phyloP scores from a whole-genome alignment of 441 rosid species.

The Adansonia gregorii region DNA sequence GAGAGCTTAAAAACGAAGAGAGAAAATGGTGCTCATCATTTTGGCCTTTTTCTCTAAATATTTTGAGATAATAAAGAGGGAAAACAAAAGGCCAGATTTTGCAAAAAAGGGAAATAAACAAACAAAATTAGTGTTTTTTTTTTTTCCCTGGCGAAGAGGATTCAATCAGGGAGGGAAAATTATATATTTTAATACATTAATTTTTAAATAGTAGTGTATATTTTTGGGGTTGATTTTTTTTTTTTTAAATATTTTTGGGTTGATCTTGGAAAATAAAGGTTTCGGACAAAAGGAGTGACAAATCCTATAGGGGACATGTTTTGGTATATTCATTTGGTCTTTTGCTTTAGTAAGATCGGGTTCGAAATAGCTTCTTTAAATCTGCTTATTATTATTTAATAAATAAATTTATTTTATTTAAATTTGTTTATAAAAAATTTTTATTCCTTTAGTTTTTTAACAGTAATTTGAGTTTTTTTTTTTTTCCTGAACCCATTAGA shows the following conservation, averaged over 20 bases:
- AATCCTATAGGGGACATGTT: not conserved
- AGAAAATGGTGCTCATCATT: slow-evolving; percentile 38
- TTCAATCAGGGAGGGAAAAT: slow-evolving; percentile 27
- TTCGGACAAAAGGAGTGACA: not conserved
- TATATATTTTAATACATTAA: slow-evolving; percentile 12
- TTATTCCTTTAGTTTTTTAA: no score
- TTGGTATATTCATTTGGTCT: no score
- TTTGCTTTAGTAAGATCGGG: no score
- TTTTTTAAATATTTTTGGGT: not conserved
- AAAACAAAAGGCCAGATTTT: slow-evolving; percentile 32
- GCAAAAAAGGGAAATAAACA: slow-evolving; percentile 27
- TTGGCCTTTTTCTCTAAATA: not conserved
- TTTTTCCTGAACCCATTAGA: no score
- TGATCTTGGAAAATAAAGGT: not conserved
- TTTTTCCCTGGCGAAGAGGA: slow-evolving; percentile 28
- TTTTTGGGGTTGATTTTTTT: not conserved
- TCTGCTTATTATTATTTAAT: no score
- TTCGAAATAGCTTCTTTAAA: no score
- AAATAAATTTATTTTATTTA: no score
- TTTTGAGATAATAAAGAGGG: not conserved
- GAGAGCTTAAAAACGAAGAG: slow-evolving; percentile 12
- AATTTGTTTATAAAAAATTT: no score
- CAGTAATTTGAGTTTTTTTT: no score
- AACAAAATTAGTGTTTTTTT: slow-evolving; percentile 16
- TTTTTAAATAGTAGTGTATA: not conserved